These are phyloP conservation scores for Leccinum subtestaceum DNA, from an alignment of 768 basidiomycete species.

Conservation along the genomic window DNA sequence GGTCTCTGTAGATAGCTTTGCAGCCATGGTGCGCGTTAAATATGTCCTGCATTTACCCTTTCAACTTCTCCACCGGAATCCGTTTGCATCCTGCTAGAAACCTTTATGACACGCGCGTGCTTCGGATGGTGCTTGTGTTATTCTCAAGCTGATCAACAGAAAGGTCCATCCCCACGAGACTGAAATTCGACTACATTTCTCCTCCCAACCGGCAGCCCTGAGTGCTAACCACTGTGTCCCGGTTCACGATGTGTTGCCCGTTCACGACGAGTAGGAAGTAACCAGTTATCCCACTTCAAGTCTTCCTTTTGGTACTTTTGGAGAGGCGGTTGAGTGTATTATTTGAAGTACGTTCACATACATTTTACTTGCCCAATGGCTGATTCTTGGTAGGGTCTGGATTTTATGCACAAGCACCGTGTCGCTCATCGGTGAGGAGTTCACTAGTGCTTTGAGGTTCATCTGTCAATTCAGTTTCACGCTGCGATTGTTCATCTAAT, in stretches of 20 bases:
- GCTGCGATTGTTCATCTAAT: not conserved
- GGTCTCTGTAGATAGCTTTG: too few species aligned
- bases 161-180: slow-evolving; percentile 27
- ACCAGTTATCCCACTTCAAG: slow-evolving; percentile 21
- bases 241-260: slow-evolving; percentile 23
- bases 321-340: not conserved
- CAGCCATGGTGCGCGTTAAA: too few species aligned
- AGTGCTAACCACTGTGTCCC: slow-evolving; percentile 37
- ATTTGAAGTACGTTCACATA: not conserved
- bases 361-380: not conserved
- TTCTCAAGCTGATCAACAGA: slow-evolving; percentile 28
- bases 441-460: too few species aligned
- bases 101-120: slow-evolving; percentile 30
- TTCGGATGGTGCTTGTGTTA: slow-evolving; percentile 27
- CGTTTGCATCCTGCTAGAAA: slow-evolving; percentile 7
- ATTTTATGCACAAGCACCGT: not conserved
- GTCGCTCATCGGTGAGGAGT: not conserved
- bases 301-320: not conserved
- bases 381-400: not conserved
- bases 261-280: slow-evolving; percentile 4
- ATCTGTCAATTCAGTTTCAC: not conserved
- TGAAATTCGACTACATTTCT: slow-evolving; percentile 27
- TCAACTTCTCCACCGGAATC: not conserved
- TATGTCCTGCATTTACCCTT: too few species aligned
- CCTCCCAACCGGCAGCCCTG: not conserved